Percentiles rank a stretch among this genome's conserved stretches.
These are phyloP conservation scores for Ambrosiella beaveri DNA, from an alignment of 2,329 filamentous ascomycete species.

Conservation along the genomic window DNA sequence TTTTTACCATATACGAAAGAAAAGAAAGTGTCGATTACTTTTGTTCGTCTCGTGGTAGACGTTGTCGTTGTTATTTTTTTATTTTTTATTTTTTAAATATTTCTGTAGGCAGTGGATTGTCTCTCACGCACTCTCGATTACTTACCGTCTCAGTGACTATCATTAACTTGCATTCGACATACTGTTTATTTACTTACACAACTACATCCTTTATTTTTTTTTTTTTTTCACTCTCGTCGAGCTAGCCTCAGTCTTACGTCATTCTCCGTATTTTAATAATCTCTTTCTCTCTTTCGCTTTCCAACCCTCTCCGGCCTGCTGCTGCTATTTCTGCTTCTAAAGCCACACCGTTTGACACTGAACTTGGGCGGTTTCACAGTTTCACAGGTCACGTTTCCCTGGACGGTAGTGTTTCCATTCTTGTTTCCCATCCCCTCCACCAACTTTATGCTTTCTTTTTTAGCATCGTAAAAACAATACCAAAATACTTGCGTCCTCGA, in stretches of 20 bases:
- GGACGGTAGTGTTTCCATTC: background rate
- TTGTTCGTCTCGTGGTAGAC: background rate
- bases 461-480: background rate
- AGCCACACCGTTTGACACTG: background rate
- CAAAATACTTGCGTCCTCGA: background rate
- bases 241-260: background rate
- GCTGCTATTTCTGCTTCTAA: background rate
- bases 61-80: background rate
- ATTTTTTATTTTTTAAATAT: too few relatives aligned
- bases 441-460: background rate
- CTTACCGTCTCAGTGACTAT: too few relatives aligned
- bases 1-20: background rate
- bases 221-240: constrained; percentile 1
- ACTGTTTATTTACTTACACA: too few relatives aligned
- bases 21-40: background rate
- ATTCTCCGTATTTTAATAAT: too few relatives aligned
- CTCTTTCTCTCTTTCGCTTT: too few relatives aligned
- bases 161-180: too few relatives aligned
- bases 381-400: background rate
- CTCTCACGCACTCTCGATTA: too few relatives aligned
- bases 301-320: too few relatives aligned
- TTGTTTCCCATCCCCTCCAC: background rate
- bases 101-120: too few relatives aligned
- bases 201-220: constrained; percentile 10
- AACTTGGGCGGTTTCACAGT: background rate